Evolutionary conservation across 768 basidiomycete genomes (phyloP), one percentile per base, ranked within the genome.

Genomic region (Trametopsis cervina): DNA sequence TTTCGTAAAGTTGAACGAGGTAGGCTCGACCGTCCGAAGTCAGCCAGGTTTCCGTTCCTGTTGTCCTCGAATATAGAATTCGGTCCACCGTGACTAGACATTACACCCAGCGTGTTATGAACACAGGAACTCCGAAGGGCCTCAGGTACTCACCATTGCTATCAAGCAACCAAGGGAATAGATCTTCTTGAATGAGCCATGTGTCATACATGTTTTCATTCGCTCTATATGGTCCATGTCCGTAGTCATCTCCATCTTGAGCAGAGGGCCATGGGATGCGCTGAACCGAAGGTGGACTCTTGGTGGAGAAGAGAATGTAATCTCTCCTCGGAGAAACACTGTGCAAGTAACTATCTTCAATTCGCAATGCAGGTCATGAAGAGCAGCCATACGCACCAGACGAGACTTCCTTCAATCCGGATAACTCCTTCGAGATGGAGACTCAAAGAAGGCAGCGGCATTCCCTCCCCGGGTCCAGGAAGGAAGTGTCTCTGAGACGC

Each of bases 1-100:
- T 9, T 22, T 80, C 79, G 42, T 70, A 69, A 20, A 89, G 67
- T 49, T 78, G 78, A 5, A 88, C 87, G 53, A 89, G 77, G 60
- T 92, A 92, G 9, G 76, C 86, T 57, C 88, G 69, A 33, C 89
- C 89, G 52, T 92, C 89, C 4, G 86, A 88, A 2, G 89, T 88
- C 40, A 89, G 76, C 89, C 89, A 92, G 0, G 80, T 80, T 64
- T 91, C 89, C 11, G 80, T 76, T 20, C 78, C 78, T 20, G 78
- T 76, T 3, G 67, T 59, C 46, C 77, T 73, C 35, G 79, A 78
- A 57, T 80, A 68, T 21, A 73, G 59, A n/a, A 92, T 81, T 46
- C 80, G 71, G 9, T 64, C 63, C n/a, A 90, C 73, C n/a, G 72
- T 70, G 7, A 88, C 89, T 89, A 53, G 13, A 36, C 39, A 25